Conservation (phyloP, 345 rosid species). For the Gossypium rotundifolium region DNA sequence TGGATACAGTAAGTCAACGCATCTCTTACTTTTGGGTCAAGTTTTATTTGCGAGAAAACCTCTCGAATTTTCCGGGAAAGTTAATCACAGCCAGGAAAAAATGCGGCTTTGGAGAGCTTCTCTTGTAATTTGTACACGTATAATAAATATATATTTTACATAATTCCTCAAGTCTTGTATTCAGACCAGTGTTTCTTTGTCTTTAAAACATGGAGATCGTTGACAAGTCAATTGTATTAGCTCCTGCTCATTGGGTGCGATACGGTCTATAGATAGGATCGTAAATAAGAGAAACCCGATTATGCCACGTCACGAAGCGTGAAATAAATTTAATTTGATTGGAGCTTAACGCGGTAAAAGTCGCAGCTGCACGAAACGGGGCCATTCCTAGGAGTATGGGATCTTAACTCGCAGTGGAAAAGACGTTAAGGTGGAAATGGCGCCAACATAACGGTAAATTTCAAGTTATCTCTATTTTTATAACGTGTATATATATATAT, state of each 20-base stretch:
- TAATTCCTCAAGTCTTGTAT: neutral
- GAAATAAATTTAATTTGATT: neutral
- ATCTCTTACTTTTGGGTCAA: neutral
- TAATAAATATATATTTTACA: neutral
- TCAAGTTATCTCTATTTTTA: neutral
- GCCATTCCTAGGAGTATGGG: neutral
- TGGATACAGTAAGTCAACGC: conserved; percentile 13
- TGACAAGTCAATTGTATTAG: neutral
- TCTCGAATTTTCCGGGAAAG: conserved; percentile 7
- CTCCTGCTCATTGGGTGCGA: neutral
- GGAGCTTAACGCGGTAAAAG: neutral
- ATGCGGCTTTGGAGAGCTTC: neutral
- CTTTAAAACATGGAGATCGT: neutral
- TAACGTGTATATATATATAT: too few species aligned
- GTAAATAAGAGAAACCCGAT: neutral
- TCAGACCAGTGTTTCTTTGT: neutral
- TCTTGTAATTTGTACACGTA: neutral
- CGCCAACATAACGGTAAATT: conserved; percentile 9
- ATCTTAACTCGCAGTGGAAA: neutral
- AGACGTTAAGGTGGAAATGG: conserved; percentile 4
- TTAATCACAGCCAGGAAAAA: neutral
- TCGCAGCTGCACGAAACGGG: neutral
- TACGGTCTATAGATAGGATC: neutral
- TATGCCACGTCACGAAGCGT: neutral
- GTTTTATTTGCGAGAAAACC: neutral